Evolutionary conservation across 441 rosid species (phyloP).

Genomic region (Arabidopsis hybrid): DNA sequence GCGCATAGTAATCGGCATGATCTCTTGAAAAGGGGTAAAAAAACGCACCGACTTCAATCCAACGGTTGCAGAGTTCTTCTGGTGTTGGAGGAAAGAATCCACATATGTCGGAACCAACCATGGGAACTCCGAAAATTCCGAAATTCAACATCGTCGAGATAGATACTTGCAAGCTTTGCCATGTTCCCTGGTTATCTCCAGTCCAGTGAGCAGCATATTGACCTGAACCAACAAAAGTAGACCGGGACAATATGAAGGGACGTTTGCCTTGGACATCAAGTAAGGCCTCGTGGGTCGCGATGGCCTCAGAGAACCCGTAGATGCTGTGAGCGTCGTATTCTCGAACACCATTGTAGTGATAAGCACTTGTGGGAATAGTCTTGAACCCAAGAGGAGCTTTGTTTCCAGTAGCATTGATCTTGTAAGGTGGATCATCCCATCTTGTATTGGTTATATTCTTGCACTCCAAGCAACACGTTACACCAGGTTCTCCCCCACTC

Average conservation of each 20-base stretch:
- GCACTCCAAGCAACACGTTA: constrained; percentile 95
- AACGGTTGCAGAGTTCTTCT: constrained; percentile 96
- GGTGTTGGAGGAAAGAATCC: constrained; percentile 93
- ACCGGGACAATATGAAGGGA: constrained; percentile 86
- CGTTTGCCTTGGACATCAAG: constrained; percentile 79
- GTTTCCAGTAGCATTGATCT: constrained; percentile 84
- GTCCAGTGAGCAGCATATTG: constrained; percentile 97
- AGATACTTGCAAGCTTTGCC: constrained; percentile 87
- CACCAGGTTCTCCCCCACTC: constrained; percentile 74
- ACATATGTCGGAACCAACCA: constrained; percentile 98
- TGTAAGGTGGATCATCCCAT: constrained; percentile 98
- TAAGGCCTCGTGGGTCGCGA: constrained; percentile 90
- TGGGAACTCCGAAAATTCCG: constrained; percentile 93
- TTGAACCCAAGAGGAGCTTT: constrained; percentile 75
- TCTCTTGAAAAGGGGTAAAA: constrained; percentile 98
- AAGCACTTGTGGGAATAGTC: constrained; percentile 91
- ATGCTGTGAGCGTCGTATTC: constrained; percentile 95
- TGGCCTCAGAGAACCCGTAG: constrained; percentile 86
- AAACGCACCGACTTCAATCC: constrained; percentile 96
- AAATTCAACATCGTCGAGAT: constrained; percentile 90
- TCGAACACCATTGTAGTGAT: constrained; percentile 84
- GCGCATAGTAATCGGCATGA: constrained; percentile 92
- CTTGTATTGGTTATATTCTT: constrained; percentile 78
- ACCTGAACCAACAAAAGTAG: constrained; percentile 94
- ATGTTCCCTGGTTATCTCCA: constrained; percentile 92